A percentile compares a stretch with the other conserved stretches of the same genome.
These are phyloP conservation scores for Penicillium cataractarum DNA, from an alignment of 495 filamentous ascomycete genomes.

Conservation along the genomic window DNA sequence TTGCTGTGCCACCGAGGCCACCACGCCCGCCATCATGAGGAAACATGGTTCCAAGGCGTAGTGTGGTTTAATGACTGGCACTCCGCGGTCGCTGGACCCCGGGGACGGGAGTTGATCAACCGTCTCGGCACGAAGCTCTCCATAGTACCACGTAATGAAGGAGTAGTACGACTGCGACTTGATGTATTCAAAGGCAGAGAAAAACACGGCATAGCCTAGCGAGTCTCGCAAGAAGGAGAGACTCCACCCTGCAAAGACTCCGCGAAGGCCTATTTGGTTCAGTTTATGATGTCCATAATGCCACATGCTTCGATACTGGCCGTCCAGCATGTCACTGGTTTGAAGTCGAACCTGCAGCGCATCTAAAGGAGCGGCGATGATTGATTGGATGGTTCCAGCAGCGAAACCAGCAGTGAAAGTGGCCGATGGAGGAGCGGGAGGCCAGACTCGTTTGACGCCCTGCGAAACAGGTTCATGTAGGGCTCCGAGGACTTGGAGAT, in stretches of 20 bases:
- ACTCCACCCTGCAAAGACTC: conserved; percentile 81
- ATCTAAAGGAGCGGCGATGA: conserved; percentile 86
- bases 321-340: conserved; percentile 66
- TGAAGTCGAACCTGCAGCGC: conserved; percentile 81
- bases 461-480: conserved; percentile 74
- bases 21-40: conserved; percentile 73
- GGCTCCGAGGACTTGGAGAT: conserved; percentile 74
- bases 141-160: conserved; percentile 79
- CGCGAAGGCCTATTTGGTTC: conserved; percentile 74
- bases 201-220: conserved; percentile 81
- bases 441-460: conserved; percentile 70
- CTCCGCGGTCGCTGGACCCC: conserved; percentile 35
- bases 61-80: conserved; percentile 73
- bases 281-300: conserved; percentile 74
- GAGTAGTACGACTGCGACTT: conserved; percentile 84
- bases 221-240: conserved; percentile 81
- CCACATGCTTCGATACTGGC: conserved; percentile 81
- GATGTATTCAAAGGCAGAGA: conserved; percentile 82
- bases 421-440: conserved; percentile 64
- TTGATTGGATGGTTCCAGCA: conserved; percentile 76
- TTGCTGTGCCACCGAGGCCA: conserved; percentile 78
- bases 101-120: conserved; percentile 31
- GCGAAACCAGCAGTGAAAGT: conserved; percentile 79
- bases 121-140: conserved; percentile 46
- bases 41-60: conserved; percentile 85